These are phyloP conservation scores for Amphirosellinia nigrospora DNA, from an alignment of 495 filamentous ascomycete species.

Conservation along the genomic window DNA sequence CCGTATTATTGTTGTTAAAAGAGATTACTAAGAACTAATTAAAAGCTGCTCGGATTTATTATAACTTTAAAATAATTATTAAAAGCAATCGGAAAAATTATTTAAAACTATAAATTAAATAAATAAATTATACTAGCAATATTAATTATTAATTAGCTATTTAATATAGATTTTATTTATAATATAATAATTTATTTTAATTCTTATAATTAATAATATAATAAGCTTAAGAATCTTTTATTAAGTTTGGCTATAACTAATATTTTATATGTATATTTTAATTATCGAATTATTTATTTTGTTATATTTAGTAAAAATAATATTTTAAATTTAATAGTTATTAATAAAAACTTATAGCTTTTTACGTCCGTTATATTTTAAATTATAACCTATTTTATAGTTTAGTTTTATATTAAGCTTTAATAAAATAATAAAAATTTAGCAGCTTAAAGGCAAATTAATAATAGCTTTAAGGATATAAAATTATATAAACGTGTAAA, in stretches of 20 bases:
- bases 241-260: constrained; percentile 66
- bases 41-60: constrained; percentile 36
- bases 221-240: constrained; percentile 76
- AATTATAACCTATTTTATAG: constrained; percentile 66
- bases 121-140: constrained; percentile 63
- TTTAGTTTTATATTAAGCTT: constrained; percentile 76
- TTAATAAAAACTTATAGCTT: constrained; percentile 69
- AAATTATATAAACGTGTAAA: constrained; percentile 71
- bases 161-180: constrained; percentile 56
- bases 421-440: constrained; percentile 80
- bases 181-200: constrained; percentile 80
- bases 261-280: constrained; percentile 66
- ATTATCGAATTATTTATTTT: constrained; percentile 71
- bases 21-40: constrained; percentile 46
- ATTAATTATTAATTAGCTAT: constrained; percentile 64
- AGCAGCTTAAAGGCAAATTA: constrained; percentile 57
- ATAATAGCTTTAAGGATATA: constrained; percentile 58
- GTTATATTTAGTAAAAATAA: constrained; percentile 58
- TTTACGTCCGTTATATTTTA: constrained; percentile 79
- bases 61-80: constrained; percentile 48
- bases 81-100: constrained; percentile 51
- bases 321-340: constrained; percentile 60
- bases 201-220: constrained; percentile 80
- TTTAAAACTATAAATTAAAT: constrained; percentile 51
- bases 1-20: constrained; percentile 46